phyloP scores from a whole-genome alignment of 2,329 filamentous ascomycete species.

The Arthrocladium fulminans region DNA sequence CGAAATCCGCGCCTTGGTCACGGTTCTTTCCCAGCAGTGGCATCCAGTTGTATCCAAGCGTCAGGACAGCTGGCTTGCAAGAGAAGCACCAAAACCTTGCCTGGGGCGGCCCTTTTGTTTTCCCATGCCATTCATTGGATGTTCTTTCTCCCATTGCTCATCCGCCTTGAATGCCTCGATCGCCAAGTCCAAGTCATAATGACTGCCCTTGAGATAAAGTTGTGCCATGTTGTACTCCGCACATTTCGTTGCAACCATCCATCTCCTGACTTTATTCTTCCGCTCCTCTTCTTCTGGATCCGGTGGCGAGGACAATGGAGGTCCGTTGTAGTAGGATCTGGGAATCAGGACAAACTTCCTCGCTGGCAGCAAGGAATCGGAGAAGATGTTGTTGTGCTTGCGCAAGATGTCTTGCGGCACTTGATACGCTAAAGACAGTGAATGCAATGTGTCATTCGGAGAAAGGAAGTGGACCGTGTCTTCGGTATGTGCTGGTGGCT shows the following conservation, averaged over 20 bases:
- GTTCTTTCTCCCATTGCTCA: slow-evolving; percentile 63
- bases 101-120: slow-evolving; percentile 23
- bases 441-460: slow-evolving; percentile 59
- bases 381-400: slow-evolving; percentile 58
- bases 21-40: background rate
- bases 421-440: slow-evolving; percentile 61
- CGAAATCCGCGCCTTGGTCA: too few relatives aligned
- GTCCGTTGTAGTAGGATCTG: slow-evolving; percentile 57
- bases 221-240: slow-evolving; percentile 56
- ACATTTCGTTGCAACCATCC: slow-evolving; percentile 69
- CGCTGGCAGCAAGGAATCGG: slow-evolving; percentile 61
- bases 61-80: slow-evolving; percentile 18
- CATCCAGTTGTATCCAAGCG: background rate
- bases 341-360: slow-evolving; percentile 65
- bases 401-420: slow-evolving; percentile 57
- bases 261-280: slow-evolving; percentile 62
- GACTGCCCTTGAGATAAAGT: slow-evolving; percentile 62
- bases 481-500: slow-evolving; percentile 27
- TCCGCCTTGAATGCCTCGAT: slow-evolving; percentile 59
- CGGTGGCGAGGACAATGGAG: slow-evolving; percentile 19
- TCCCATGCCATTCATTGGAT: slow-evolving; percentile 49
- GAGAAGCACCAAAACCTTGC: slow-evolving; percentile 11
- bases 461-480: slow-evolving; percentile 69
- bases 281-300: slow-evolving; percentile 58
- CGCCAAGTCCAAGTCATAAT: slow-evolving; percentile 58